Percentiles rank a stretch among this genome's conserved stretches.
These are phyloP conservation scores for Rhizopogon rudus DNA, from an alignment of 768 basidiomycete species.

Conservation along the genomic window DNA sequence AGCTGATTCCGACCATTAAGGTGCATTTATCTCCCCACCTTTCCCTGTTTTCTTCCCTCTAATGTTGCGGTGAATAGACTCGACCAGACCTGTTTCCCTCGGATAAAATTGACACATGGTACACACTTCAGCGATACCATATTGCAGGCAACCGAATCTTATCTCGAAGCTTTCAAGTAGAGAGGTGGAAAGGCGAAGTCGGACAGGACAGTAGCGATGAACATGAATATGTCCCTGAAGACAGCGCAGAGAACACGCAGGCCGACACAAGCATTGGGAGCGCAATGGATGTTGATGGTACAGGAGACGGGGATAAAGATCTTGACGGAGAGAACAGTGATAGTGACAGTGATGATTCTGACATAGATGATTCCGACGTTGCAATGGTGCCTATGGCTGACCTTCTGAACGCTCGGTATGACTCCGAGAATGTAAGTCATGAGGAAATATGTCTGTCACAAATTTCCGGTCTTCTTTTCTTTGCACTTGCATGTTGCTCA, in stretches of 20 bases:
- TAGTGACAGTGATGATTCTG: constrained; percentile 37
- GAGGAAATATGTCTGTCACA: not conserved
- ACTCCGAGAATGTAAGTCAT: constrained; percentile 71
- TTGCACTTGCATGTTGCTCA: constrained; percentile 3
- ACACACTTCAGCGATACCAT: constrained; percentile 75
- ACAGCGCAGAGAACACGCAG: constrained; percentile 36
- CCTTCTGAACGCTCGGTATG: constrained; percentile 87
- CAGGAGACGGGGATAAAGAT: constrained; percentile 7
- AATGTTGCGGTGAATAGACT: constrained; percentile 34
- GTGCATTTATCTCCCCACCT: constrained; percentile 33
- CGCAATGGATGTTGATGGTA: constrained; percentile 29
- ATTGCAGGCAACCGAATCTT: constrained; percentile 88
- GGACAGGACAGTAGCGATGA: constrained; percentile 16
- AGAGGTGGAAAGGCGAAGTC: constrained; percentile 39
- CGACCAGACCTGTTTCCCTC: constrained; percentile 69
- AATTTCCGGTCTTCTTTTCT: not conserved
- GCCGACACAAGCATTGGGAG: constrained; percentile 10
- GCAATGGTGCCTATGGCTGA: constrained; percentile 98
- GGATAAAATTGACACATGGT: constrained; percentile 39
- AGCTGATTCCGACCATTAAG: constrained; percentile 65
- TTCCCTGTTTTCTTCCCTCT: not conserved
- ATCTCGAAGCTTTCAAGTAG: constrained; percentile 87
- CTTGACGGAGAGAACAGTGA: constrained; percentile 36
- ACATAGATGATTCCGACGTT: constrained; percentile 55
- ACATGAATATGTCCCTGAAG: constrained; percentile 29